phyloP scores from a whole-genome alignment of 1,284 basidiomycete genomes.

The Heterobasidion parviporum region DNA sequence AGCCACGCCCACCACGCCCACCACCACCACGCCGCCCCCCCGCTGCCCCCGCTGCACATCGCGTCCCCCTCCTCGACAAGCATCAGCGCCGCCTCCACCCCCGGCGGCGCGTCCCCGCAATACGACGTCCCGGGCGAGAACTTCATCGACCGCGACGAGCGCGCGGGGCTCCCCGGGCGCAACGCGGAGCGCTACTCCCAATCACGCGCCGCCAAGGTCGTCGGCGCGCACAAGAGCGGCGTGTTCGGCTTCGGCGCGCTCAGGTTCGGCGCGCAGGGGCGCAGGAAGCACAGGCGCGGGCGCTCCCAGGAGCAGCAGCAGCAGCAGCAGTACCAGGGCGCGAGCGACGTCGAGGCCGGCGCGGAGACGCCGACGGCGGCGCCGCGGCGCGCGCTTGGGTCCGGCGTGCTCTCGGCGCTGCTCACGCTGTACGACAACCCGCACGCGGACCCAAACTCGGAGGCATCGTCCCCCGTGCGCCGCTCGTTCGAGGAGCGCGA shows the following conservation, averaged over 20 bases:
- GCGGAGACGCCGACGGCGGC: slow-evolving; percentile 15
- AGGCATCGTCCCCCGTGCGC: background rate
- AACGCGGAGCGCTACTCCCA: slow-evolving; percentile 12
- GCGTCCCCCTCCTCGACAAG: slow-evolving; percentile 3
- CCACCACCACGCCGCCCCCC: background rate
- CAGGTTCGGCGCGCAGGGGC: slow-evolving; percentile 13
- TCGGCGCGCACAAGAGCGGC: slow-evolving; percentile 16
- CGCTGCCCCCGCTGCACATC: background rate
- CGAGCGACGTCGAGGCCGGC: slow-evolving; percentile 17
- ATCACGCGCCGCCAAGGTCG: slow-evolving; percentile 11
- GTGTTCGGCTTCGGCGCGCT: slow-evolving; percentile 3
- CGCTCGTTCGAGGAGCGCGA: slow-evolving; percentile 14
- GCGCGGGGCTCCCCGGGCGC: slow-evolving; percentile 20
- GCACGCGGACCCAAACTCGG: slow-evolving; percentile 4
- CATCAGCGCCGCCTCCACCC: background rate
- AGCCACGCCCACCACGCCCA: background rate
- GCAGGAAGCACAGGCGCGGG: background rate
- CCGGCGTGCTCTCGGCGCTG: slow-evolving; percentile 45
- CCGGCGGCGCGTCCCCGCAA: background rate
- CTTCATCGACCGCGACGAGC: slow-evolving; percentile 23
- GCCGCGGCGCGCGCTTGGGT: slow-evolving; percentile 17
- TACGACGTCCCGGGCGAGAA: slow-evolving; percentile 19
- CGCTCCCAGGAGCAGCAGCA: background rate
- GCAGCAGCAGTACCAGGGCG: too few species aligned
- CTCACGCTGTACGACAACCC: slow-evolving; percentile 43